Evolutionary conservation across 2,329 filamentous ascomycete genomes (phyloP), one percentile per base, ranked within the genome.

Genomic region (Amylocarpus encephaloides): DNA sequence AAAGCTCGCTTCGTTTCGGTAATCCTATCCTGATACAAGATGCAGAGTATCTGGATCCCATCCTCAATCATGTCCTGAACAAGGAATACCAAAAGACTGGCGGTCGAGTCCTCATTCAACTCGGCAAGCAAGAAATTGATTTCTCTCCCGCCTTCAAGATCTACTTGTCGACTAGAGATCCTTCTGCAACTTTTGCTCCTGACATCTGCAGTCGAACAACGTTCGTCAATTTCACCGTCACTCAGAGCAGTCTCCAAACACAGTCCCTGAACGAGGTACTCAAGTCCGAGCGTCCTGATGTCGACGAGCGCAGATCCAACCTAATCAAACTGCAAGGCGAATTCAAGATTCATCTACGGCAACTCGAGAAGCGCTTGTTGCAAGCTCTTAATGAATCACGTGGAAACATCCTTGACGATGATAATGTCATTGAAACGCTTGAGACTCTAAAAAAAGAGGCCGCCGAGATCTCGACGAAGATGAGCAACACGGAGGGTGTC

Each of bases 1-100:
- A 98, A 72, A 97, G 91, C 65, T 93, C 93, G 15, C 77, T 98
- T 55, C 88, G 93, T 66, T 98, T 98, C 70, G 93, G 93, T 64
- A 98, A 98, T 66, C 92, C 93, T 1, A 98, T 98, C 59, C 80
- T 98, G 54, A 98, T 98, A 53, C 93, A 98, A 69, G 93, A 98
- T 68, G 94, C 93, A 1, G 94, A 98, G 70, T 88, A 98, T 67
- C 74, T 98, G 50, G 93, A 98, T 65, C 94, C 94, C 0, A 91
- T 98, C 52, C 83, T 98, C 62, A 98, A 97, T 65, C 93, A 98
- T 63, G 92, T 98, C 49, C 82, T 98, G 70, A 98, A 98, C 74
- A 98, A 98, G 69, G 93, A 98, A 66, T 98, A 98, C 69, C 94
- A 98, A 70, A 94, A 91, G 73, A 98, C 94, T 26, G 93, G 93